Percentiles rank a stretch among this genome's conserved stretches.
phyloP scores from a whole-genome alignment of 73 alveolate species.

The Paramecium sexaurelia region DNA sequence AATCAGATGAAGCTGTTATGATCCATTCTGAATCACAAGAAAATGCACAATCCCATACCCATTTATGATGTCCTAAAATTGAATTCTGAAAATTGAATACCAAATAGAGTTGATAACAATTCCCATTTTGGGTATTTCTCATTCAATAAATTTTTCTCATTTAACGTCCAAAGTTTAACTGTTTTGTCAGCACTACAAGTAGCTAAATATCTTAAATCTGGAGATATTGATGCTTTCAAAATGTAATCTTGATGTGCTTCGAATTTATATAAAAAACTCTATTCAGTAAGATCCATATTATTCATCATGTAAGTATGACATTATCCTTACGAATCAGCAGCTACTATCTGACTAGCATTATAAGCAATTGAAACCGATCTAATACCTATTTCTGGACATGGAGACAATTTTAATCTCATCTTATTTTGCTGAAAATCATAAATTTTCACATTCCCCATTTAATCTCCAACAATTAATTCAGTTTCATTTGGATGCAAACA shows the following conservation, averaged over 20 bases:
- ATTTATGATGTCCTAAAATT: slow-evolving; percentile 47
- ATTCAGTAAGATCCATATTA: not conserved
- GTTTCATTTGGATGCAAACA: slow-evolving; percentile 54
- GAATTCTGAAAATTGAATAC: not conserved
- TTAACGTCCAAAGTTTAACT: slow-evolving; percentile 50
- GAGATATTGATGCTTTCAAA: slow-evolving; percentile 53
- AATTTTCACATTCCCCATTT: slow-evolving; percentile 53
- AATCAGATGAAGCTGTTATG: slow-evolving; percentile 53
- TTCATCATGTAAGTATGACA: slow-evolving; percentile 22
- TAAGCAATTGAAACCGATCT: slow-evolving; percentile 46
- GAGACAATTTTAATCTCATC: slow-evolving; percentile 11
- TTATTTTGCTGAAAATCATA: slow-evolving; percentile 22
- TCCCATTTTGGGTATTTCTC: slow-evolving; percentile 17
- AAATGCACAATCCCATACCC: slow-evolving; percentile 68
- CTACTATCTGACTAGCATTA: slow-evolving; percentile 41
- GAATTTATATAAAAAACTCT: not conserved
- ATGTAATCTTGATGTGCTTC: slow-evolving; percentile 64
- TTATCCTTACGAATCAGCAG: slow-evolving; percentile 55
- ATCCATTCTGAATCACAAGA: slow-evolving; percentile 60
- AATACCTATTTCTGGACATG: slow-evolving; percentile 60
- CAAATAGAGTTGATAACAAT: not conserved
- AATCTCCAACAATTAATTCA: slow-evolving; percentile 58
- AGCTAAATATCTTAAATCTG: slow-evolving; percentile 45
- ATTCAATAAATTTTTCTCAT: not conserved
- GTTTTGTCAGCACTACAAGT: slow-evolving; percentile 63